Evolutionary conservation across 495 filamentous ascomycete species (phyloP).

Genomic region (Daldinia loculata): DNA sequence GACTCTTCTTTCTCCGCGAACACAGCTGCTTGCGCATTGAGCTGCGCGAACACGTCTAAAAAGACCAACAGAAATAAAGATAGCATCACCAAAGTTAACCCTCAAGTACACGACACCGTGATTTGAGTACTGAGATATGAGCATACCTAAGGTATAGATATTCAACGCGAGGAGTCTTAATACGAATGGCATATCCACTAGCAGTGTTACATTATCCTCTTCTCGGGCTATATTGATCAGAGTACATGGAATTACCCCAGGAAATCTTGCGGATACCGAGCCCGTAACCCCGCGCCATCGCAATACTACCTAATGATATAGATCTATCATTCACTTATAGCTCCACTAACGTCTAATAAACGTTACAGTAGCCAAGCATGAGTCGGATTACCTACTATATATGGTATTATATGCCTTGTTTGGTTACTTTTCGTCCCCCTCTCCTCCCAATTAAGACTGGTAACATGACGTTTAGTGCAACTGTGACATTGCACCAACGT

Average conservation of each 20-base stretch:
- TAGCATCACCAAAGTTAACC: slow-evolving; percentile 12
- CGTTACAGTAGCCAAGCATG: not conserved
- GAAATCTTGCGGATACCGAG: slow-evolving; percentile 5
- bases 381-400: not conserved
- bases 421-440: not conserved
- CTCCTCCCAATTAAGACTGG: not conserved
- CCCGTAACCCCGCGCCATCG: not conserved
- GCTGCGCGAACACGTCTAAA: slow-evolving; percentile 8
- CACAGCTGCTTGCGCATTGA: slow-evolving; percentile 1
- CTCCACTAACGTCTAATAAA: not conserved
- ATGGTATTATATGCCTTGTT: not conserved
- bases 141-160: not conserved
- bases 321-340: not conserved
- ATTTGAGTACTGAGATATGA: not conserved
- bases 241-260: not conserved
- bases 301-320: not conserved
- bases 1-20: not conserved
- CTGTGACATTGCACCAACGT: not conserved
- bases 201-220: slow-evolving; percentile 32
- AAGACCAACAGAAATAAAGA: not conserved
- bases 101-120: not conserved
- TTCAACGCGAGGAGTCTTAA: not conserved
- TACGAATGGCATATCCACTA: not conserved
- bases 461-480: not conserved
- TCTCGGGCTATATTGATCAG: slow-evolving; percentile 11